Base-by-base conservation (phyloP, 345 rosid species). In the Stellera chamaejasme region DNA sequence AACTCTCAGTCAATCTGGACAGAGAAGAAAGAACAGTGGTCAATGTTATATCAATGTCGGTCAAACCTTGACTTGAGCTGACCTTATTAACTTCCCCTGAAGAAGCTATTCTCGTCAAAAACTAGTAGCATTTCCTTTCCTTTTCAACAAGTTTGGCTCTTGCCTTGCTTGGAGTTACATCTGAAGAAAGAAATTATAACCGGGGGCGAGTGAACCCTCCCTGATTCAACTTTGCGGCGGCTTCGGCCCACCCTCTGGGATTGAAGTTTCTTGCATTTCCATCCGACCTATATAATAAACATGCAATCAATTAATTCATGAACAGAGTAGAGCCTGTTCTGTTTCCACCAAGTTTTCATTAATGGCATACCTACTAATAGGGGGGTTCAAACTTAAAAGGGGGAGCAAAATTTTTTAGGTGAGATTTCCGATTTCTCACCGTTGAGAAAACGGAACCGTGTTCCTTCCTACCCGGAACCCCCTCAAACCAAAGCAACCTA, bases 241-340 rank as follows among this genome's bases (percentile, higher is more conserved):
- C 55, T 64, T 72, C 56, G 68, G 85, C 56, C 77, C 90, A 36
- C 72, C 77, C 72, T 80, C 81, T 12, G 80, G 42, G 32, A 62
- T 71, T 9, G 47, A 72, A 27, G 76, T 57, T 71, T 79, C 96
- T 74, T 77, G 80, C 69, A 92, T 66, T 65, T 88, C 79, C 28
- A 84, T 85, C 72, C 69, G 84, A 65, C 88, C 95, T 92, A 82
- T 50, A 64, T 64, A 32, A 64, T 64, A 32, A 32, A 32, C 5
- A 32, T 32, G 39, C 39, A 32, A 32, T 8, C 39, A 32, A 32
- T 32, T 32, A 32, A 32, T 4, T 32, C 39, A 32, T 32, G 39
- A 32, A 32, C 39, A 8, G 5, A 32, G 7, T 8, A 32, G 9
- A 32, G 39, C 7, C 39, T 3, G 39, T 32, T 32, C 7, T 5